Percentiles rank a stretch among this genome's conserved stretches.
These are phyloP conservation scores for Pseudozyma hubeiensis DNA, from an alignment of 1,284 basidiomycete genomes.

Conservation along the genomic window DNA sequence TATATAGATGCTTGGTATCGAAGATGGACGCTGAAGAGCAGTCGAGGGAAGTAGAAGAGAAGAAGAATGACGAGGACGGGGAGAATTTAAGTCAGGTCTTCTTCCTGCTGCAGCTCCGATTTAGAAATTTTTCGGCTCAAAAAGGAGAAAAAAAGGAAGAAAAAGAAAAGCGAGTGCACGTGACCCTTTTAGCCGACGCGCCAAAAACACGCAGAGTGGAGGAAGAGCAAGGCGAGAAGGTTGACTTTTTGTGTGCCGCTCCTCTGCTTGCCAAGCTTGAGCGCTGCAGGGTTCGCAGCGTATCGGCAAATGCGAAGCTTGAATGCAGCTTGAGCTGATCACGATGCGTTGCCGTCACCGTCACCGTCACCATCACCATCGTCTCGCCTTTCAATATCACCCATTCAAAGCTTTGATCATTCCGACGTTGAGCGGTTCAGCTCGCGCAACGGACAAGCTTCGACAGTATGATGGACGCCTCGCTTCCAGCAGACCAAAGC, in stretches of 20 bases:
- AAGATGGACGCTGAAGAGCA: slow-evolving; percentile 36
- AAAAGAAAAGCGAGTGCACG: slow-evolving; percentile 7
- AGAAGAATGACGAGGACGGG: background rate
- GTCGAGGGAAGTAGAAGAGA: slow-evolving; percentile 14
- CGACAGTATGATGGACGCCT: slow-evolving; percentile 15
- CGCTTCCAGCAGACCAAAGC: slow-evolving; percentile 30
- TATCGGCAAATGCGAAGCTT: slow-evolving; percentile 3
- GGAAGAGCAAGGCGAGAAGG: background rate
- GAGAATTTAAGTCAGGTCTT: background rate
- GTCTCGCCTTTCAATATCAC: background rate
- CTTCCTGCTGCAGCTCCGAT: slow-evolving; percentile 3
- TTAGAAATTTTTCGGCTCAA: background rate
- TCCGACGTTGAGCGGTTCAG: background rate
- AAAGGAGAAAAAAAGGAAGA: background rate
- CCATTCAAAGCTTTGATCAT: no score
- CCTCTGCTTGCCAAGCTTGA: background rate
- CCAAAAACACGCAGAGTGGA: slow-evolving; percentile 9
- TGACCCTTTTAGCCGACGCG: slow-evolving; percentile 26
- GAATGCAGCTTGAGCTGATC: background rate
- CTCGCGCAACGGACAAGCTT: background rate
- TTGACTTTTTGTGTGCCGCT: background rate
- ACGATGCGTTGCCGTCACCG: background rate
- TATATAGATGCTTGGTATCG: slow-evolving; percentile 24
- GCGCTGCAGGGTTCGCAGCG: slow-evolving; percentile 27
- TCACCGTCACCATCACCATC: background rate